Base-by-base conservation (phyloP, 2,329 filamentous ascomycete genomes). In the Claviceps sp. region DNA sequence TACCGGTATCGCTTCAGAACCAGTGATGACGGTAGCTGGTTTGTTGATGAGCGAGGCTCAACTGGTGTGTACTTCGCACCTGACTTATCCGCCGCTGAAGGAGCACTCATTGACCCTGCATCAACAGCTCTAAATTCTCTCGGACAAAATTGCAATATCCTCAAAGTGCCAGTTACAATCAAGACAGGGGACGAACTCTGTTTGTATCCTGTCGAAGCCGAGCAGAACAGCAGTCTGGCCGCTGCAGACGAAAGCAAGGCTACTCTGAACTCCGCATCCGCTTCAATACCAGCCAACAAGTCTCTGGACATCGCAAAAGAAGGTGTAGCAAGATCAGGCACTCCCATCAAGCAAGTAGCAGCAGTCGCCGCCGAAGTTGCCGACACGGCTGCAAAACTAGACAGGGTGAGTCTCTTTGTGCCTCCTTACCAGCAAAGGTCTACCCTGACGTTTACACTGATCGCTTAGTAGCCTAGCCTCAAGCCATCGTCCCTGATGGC, bases 1-100 rank as follows among this genome's bases (percentile, higher is more conserved):
- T 79, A 87, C 57, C 81, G 86, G 60, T 90, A 89, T 74, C 89
- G 88, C 66, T 85, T 89, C 58, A 77, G 83, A 34, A 70, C 85
- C 38, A 84, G 84, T 9, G 64, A 73, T 20, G 79, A 78, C 47
- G 77, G 86, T 56, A 86, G 81, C 79, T 87, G 84, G 84, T 71
- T 81, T 24, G 65, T 87, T 46, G 79, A 89, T 58, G 80, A 87
- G 53, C 71, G 30, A 70, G 45, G 72, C 74, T 51, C 79, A 14
- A 80, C 73, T 51, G 73, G 83, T 85, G n/a, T 20, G 54, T 49
- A 24, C 13, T 11, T 22, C n/a, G n/a, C 30, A 22, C 11, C n/a
- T 24, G 20, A 20, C 26, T n/a, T 8, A n/a, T 5, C 8, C 20
- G 11, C 6, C 36, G 42, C 36, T n/a, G 9, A 5, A 5, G 22